Evolutionary conservation across 2,329 filamentous ascomycete genomes (phyloP), one percentile per base, ranked within the genome.

Genomic region (Blastomyces parvus): DNA sequence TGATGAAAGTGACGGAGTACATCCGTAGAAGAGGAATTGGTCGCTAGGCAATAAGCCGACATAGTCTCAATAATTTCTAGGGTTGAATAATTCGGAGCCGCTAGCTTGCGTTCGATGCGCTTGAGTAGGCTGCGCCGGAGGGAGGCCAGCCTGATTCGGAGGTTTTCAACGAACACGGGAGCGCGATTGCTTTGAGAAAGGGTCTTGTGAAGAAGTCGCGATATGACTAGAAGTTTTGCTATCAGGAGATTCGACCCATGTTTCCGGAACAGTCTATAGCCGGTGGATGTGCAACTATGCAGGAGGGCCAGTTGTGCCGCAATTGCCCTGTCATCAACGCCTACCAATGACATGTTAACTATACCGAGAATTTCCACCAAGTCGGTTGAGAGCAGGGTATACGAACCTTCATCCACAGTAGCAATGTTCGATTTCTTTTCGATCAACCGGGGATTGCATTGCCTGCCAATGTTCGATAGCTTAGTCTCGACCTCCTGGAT

Each of bases 11-110:
- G 87, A 8, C 85, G 81, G 61, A 97, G 76, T 0, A 90, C 88
- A 72, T 96, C 91, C 63, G 84, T 86, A 0, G 90, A 86, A 0
- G 91, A 89, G 0, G 88, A 91, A 70, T 85, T 95, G 2, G 88
- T 91, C 1, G 87, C 85, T 60, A 97, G 80, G 65, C 90, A 91
- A 73, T 91, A 92, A 0, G 92, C 91, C 63, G 87, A 89, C 67
- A 97, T 81, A 0, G 88, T 86, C 68, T 90, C 87, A 14, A 93
- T 79, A 19, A 94, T 81, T 40, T 73, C 75, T 3, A 79, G 76
- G 44, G 74, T 72, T 27, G 64, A 80, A 70, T 64, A 81, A 69
- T 68, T 81, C 67, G 65, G 74, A 65, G 70, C 78, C 65, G 69
- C 82, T 74, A 81, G 74, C 4, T 77, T 78, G 64, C 80, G 79